These are phyloP conservation scores for Calonectria crousiana DNA, from an alignment of 2,329 filamentous ascomycete genomes.

Conservation along the genomic window DNA sequence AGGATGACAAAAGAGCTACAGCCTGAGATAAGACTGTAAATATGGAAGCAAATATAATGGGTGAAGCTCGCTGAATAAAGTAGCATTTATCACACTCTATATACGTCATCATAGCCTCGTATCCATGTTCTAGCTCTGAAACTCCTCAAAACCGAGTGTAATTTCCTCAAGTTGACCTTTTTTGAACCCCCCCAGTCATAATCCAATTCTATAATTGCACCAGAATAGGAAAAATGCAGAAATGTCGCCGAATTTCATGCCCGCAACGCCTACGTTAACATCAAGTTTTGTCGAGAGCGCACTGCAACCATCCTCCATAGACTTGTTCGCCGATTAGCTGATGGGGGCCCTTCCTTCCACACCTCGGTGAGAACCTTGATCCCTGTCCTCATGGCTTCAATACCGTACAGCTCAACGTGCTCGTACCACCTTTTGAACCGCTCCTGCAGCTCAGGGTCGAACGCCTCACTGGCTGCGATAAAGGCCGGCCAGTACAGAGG, in stretches of 20 bases:
- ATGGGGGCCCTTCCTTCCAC: slow-evolving; percentile 32
- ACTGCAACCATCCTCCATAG: slow-evolving; percentile 19
- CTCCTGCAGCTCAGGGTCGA: slow-evolving; percentile 32
- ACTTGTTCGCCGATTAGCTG: slow-evolving; percentile 9
- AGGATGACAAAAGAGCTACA: too few relatives aligned
- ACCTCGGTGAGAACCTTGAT: slow-evolving; percentile 36
- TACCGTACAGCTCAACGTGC: slow-evolving; percentile 36
- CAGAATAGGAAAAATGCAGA: not conserved
- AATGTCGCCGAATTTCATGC: not conserved
- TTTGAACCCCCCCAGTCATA: not conserved
- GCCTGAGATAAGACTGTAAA: not conserved
- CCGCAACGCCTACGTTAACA: slow-evolving; percentile 3
- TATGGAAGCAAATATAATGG: not conserved
- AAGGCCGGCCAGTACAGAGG: slow-evolving; percentile 42
- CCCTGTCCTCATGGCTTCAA: slow-evolving; percentile 39
- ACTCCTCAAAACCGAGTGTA: not conserved
- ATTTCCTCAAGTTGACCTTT: not conserved
- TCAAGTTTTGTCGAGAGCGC: slow-evolving; percentile 7
- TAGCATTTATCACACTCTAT: not conserved
- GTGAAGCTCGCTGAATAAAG: not conserved
- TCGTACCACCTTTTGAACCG: slow-evolving; percentile 40
- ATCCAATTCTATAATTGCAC: not conserved
- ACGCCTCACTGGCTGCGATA: slow-evolving; percentile 41
- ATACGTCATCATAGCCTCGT: not conserved
- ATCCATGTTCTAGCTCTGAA: not conserved